Percentiles rank a stretch among this genome's conserved stretches.
phyloP scores from a whole-genome alignment of 1,284 basidiomycete species.

The Moesziomyces globuligerus region DNA sequence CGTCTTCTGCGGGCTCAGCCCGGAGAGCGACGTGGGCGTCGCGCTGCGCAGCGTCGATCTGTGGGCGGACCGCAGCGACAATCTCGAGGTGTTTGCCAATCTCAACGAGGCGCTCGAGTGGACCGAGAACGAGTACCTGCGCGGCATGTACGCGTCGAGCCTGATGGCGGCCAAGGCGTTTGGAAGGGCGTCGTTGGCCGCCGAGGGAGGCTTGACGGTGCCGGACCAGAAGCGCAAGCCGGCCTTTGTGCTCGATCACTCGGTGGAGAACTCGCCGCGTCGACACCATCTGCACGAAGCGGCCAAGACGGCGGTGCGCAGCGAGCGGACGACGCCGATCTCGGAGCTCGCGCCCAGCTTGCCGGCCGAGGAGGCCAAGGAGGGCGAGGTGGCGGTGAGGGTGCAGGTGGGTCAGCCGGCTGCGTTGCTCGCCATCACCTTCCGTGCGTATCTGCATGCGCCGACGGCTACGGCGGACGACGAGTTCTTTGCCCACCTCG shows the following conservation, averaged over 20 bases:
- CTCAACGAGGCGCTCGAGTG: conserved; percentile 92
- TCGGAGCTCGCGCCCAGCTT: conserved; percentile 15
- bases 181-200: conserved; percentile 67
- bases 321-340: conserved; percentile 29
- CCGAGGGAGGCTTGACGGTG: conserved; percentile 69
- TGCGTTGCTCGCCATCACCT: conserved; percentile 53
- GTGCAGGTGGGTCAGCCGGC: conserved; percentile 37
- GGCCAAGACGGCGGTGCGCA: conserved; percentile 69
- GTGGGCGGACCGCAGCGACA: conserved; percentile 70
- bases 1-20: conserved; percentile 82
- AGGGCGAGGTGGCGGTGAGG: conserved; percentile 1
- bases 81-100: conserved; percentile 78
- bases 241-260: conserved; percentile 70
- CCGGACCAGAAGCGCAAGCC: conserved; percentile 57
- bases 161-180: conserved; percentile 65
- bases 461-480: conserved; percentile 7
- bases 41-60: conserved; percentile 73
- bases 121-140: conserved; percentile 71
- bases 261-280: conserved; percentile 79
- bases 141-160: conserved; percentile 67
- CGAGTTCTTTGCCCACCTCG: conserved; percentile 70
- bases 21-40: conserved; percentile 63
- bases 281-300: conserved; percentile 79
- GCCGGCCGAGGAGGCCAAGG: background rate
- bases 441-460: conserved; percentile 46